phyloP scores from a whole-genome alignment of 495 filamentous ascomycete species.

The Daldinia bambusicola region DNA sequence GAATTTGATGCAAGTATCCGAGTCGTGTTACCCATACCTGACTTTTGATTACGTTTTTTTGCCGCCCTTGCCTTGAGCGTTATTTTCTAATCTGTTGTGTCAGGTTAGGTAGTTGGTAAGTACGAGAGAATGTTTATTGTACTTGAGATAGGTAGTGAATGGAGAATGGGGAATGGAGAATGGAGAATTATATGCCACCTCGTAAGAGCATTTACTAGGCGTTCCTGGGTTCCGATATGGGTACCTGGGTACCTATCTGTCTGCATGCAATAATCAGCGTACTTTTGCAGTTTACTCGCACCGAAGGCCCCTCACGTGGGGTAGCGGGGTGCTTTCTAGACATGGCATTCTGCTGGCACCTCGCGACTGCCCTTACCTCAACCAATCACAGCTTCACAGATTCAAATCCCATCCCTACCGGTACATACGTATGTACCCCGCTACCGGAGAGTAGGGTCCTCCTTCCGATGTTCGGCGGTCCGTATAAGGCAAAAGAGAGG shows the following conservation, averaged over 20 bases:
- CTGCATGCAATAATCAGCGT: conserved; percentile 42
- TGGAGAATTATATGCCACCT: conserved; percentile 1
- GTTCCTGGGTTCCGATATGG: conserved; percentile 17
- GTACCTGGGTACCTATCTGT: too few relatives aligned
- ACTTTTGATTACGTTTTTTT: conserved; percentile 10
- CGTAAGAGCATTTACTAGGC: neutral
- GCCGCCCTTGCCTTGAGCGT: conserved; percentile 26
- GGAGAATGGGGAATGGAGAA: conserved; percentile 1
- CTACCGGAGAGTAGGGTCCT: conserved; percentile 40
- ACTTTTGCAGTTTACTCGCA: conserved; percentile 44
- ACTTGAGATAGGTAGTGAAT: neutral
- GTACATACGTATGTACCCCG: conserved; percentile 36
- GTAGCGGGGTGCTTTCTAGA: conserved; percentile 34
- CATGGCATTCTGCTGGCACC: conserved; percentile 28
- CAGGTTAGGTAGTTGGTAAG: neutral
- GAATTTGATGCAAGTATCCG: conserved; percentile 15
- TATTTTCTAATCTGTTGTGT: neutral
- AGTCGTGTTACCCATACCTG: conserved; percentile 15
- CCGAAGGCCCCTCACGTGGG: conserved; percentile 43
- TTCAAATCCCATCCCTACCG: conserved; percentile 38
- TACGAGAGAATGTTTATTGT: neutral
- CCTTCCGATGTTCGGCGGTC: conserved; percentile 40
- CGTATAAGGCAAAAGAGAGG: conserved; percentile 15
- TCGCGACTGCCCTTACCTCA: conserved; percentile 12
- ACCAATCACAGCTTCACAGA: conserved; percentile 31